Evolutionary conservation across 202 grass and related monocot genomes (phyloP).

Genomic region (Elaeis oleifera): DNA sequence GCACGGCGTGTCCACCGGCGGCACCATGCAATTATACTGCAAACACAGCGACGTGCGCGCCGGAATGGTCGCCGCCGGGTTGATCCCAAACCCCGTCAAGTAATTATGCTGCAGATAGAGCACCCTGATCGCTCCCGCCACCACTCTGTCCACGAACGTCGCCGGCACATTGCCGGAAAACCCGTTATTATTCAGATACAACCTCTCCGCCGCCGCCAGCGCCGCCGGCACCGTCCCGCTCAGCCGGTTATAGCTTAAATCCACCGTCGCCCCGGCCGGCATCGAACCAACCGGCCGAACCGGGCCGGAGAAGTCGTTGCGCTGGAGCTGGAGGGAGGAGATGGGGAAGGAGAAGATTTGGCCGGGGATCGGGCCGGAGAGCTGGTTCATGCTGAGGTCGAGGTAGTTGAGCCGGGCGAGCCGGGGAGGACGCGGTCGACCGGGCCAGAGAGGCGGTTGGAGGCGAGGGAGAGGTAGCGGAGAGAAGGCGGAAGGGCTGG

Average conservation of each 20-base stretch:
- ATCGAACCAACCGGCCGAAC: constrained; percentile 31
- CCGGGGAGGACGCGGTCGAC: constrained; percentile 30
- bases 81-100: constrained; percentile 35
- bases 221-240: constrained; percentile 48
- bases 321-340: constrained; percentile 53
- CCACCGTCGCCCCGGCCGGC: constrained; percentile 48
- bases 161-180: constrained; percentile 48
- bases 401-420: constrained; percentile 47
- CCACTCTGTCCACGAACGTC: constrained; percentile 43
- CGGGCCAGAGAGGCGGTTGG: constrained; percentile 52
- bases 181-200: constrained; percentile 75
- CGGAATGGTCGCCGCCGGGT: constrained; percentile 28
- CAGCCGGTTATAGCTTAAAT: constrained; percentile 82
- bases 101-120: constrained; percentile 89
- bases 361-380: constrained; percentile 57
- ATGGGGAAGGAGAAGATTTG: constrained; percentile 54
- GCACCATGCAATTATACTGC: constrained; percentile 63
- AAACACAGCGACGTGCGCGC: constrained; percentile 51
- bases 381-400: constrained; percentile 64
- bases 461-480: constrained; percentile 58
- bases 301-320: constrained; percentile 60
- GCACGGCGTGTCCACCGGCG: constrained; percentile 42
- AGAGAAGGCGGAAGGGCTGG: constrained; percentile 46
- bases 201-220: constrained; percentile 35
- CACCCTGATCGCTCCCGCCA: constrained; percentile 49